Conservation (phyloP, 768 basidiomycete genomes). For the Albatrellus ellisii region DNA sequence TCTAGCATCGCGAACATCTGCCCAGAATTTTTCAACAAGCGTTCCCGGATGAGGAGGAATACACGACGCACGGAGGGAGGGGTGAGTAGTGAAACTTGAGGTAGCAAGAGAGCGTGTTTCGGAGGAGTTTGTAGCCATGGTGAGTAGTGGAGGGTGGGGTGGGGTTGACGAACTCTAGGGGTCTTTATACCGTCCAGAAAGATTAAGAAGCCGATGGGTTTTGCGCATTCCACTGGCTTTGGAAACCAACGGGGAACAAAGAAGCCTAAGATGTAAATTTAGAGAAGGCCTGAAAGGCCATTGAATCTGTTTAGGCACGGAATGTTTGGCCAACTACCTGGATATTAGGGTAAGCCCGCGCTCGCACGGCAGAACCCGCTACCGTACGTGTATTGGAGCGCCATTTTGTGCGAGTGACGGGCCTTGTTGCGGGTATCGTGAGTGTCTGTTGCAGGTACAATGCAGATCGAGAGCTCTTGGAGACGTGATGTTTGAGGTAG, state of each 20-base stretch:
- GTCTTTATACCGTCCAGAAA: constrained; percentile 12
- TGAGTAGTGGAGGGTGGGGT: neutral
- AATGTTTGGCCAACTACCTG: constrained; percentile 10
- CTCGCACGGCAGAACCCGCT: no score
- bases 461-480: no score
- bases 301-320: constrained; percentile 11
- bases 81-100: neutral
- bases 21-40: neutral
- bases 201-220: constrained; percentile 5
- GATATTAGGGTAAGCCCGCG: constrained; percentile 4
- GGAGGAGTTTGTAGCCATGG: constrained; percentile 8
- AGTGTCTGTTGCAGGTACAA: no score
- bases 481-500: no score
- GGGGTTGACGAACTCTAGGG: constrained; percentile 3
- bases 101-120: neutral
- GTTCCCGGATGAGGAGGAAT: constrained; percentile 1
- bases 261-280: constrained; percentile 2
- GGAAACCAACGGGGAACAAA: constrained; percentile 7
- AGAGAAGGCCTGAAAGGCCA: constrained; percentile 9
- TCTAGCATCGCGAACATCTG: constrained; percentile 69
- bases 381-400: no score
- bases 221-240: constrained; percentile 3
- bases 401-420: no score
- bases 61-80: neutral
- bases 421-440: no score